Conservation (phyloP, 2,329 filamentous ascomycete species). For the Stagonosporopsis cucurbitacearum region DNA sequence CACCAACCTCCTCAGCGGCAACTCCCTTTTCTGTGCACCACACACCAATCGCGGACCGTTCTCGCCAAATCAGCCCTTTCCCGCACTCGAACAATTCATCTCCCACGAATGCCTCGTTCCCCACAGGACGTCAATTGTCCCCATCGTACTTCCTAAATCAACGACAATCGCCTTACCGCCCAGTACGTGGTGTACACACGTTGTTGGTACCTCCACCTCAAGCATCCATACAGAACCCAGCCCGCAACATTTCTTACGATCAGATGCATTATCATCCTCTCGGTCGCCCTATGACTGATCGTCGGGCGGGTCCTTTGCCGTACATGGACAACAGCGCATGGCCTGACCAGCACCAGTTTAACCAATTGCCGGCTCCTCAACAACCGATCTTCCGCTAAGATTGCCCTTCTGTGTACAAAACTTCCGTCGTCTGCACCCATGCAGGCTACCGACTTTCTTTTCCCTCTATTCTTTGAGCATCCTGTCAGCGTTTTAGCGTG, state of each 20-base stretch:
- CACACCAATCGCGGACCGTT: conserved; percentile 44
- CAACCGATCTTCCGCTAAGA: conserved; percentile 46
- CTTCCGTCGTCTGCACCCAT: conserved; percentile 18
- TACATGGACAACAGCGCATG: conserved; percentile 51
- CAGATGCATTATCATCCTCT: conserved; percentile 61
- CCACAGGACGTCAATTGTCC: conserved; percentile 75
- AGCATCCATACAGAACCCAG: conserved; percentile 69
- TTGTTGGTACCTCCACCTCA: conserved; percentile 88
- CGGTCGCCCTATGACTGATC: conserved; percentile 54
- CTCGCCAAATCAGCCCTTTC: conserved; percentile 61
- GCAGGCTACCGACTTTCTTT: conserved; percentile 16
- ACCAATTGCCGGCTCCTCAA: conserved; percentile 47
- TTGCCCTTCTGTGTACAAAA: conserved; percentile 5
- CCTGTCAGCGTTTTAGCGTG: conserved; percentile 47
- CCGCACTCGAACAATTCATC: conserved; percentile 65
- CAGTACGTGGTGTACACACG: conserved; percentile 86
- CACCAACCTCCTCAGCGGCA: conserved; percentile 41
- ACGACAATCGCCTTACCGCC: conserved; percentile 89
- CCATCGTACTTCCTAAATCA: conserved; percentile 88
- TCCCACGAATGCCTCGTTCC: conserved; percentile 71
- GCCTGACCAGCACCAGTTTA: conserved; percentile 48
- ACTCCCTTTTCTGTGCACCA: conserved; percentile 37
- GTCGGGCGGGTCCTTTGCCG: conserved; percentile 54
- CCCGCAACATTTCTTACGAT: conserved; percentile 52
- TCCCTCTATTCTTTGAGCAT: conserved; percentile 16